Evolutionary conservation across 352 stramenopile species (phyloP).

Genomic region (Globisporangium paddicum): DNA sequence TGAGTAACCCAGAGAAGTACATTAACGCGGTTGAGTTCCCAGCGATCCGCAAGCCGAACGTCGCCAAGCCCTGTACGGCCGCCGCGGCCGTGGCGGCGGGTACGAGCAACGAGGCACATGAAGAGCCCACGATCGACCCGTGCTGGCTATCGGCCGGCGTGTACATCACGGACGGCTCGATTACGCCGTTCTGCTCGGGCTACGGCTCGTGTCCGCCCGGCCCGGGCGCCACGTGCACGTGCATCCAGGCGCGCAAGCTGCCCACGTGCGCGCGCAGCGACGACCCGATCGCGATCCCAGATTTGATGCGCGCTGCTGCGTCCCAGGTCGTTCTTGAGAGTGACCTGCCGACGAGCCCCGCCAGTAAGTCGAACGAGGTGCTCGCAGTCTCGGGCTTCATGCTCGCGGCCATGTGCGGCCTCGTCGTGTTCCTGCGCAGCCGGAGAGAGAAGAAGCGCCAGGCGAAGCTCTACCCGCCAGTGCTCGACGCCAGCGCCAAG

Average conservation of each 20-base stretch:
- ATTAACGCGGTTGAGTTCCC: slow-evolving; percentile 17
- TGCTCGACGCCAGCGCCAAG: not conserved
- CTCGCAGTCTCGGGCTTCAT: not conserved
- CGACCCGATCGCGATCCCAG: slow-evolving; percentile 19
- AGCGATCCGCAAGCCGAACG: slow-evolving; percentile 3
- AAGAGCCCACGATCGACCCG: slow-evolving; percentile 57
- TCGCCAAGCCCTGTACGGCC: not conserved
- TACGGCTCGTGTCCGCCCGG: slow-evolving; percentile 61
- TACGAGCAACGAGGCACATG: slow-evolving; percentile 10
- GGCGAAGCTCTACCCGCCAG: slow-evolving; percentile 5
- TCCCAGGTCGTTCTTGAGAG: too few species aligned
- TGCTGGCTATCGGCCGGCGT: slow-evolving; percentile 70
- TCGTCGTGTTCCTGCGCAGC: slow-evolving; percentile 1
- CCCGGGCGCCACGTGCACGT: slow-evolving; percentile 62
- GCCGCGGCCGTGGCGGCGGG: not conserved
- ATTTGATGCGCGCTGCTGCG: not conserved
- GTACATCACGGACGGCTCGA: slow-evolving; percentile 41
- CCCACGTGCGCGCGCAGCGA: slow-evolving; percentile 43
- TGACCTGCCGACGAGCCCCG: not conserved
- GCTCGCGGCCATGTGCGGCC: slow-evolving; percentile 1
- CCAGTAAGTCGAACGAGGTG: not conserved
- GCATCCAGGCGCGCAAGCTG: slow-evolving; percentile 24
- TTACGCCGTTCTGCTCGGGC: slow-evolving; percentile 69
- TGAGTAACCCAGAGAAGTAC: slow-evolving; percentile 19
- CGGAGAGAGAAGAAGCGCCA: slow-evolving; percentile 4